Base-by-base conservation (phyloP, 306 rosid species). In the Trifolium repens region DNA sequence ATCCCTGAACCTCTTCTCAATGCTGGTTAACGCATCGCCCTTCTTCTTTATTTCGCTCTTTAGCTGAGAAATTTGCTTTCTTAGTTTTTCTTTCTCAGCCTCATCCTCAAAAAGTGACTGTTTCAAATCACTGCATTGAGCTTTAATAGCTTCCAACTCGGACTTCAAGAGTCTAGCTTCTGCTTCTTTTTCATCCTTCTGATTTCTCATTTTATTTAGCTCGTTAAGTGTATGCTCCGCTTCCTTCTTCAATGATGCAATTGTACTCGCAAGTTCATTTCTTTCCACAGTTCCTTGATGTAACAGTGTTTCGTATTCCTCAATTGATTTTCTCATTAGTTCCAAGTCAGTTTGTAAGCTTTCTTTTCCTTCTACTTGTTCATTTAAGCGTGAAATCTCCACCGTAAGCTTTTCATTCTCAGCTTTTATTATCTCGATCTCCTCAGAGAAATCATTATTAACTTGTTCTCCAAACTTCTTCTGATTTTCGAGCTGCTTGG, bases 81-180 rank as follows among this genome's bases (percentile, higher is more conserved):
- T 82, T 35, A 96, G 87, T 69, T 88, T 86, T 78, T 80, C 93
- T 76, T 87, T 94, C 90, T 90, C 98, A 39, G 69, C 80, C 77
- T 87, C 96, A 22, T 90, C 96, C 79, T 90, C 88, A 1, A 62
- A 75, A 70, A 87, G 67, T 39, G 91, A 79, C 70, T 69, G 76
- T 71, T 84, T 89, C 72, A 91, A 78, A 84, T 84, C 87, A 72
- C 61, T 69, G 72, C 70, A 90, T 64, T 89, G 91, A 84, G 82
- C 76, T 85, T 79, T 92, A 67, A 85, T 78, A 37, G 79, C 80
- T 53, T 90, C 91, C 76, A 87, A 72, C 85, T 92, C 97, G 4
- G 85, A 85, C 69, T 84, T 82, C 78, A 90, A 80, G 50, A 17
- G 47, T 67, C 74, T 81, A 55, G 83, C 64, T 43, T 69, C 78